A percentile compares a stretch with the other conserved stretches of the same genome.
phyloP scores from a whole-genome alignment of 2,329 filamentous ascomycete genomes.

The Lachnellula arida region DNA sequence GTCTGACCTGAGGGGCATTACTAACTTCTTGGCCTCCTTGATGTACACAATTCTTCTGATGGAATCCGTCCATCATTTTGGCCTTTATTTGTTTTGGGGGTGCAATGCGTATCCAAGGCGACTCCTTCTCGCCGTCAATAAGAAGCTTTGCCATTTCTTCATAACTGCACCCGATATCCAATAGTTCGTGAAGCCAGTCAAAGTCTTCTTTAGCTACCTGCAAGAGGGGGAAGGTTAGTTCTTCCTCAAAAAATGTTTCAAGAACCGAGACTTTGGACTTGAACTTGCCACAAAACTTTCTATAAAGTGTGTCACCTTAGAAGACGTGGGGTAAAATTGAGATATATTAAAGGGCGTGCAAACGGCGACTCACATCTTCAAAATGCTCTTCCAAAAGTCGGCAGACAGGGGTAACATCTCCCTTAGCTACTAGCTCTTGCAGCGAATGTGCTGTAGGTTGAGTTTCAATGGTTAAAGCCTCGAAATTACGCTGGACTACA shows the following conservation, averaged over 20 bases:
- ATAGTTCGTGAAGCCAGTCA: constrained; percentile 12
- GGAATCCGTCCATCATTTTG: background rate
- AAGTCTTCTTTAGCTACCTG: constrained; percentile 5
- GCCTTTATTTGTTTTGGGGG: background rate
- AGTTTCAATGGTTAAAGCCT: no score
- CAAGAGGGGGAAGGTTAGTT: background rate
- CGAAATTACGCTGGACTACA: no score
- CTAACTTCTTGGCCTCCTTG: background rate
- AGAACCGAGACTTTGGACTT: no score
- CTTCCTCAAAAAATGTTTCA: no score
- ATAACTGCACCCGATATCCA: constrained; percentile 1
- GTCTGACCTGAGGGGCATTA: background rate
- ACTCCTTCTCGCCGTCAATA: constrained; percentile 1
- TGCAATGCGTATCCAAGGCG: constrained; percentile 7
- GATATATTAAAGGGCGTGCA: no score
- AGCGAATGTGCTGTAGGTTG: background rate
- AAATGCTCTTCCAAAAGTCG: constrained; percentile 1
- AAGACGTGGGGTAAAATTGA: no score
- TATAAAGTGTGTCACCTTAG: no score
- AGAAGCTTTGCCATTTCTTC: constrained; percentile 14
- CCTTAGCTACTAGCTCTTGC: background rate
- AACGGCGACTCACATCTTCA: background rate
- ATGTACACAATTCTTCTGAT: constrained; percentile 5
- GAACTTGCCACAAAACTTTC: no score
- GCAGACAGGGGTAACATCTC: background rate